Base-by-base conservation (phyloP, 2,329 filamentous ascomycete genomes). In the Fusarium tanahbumbuense region DNA sequence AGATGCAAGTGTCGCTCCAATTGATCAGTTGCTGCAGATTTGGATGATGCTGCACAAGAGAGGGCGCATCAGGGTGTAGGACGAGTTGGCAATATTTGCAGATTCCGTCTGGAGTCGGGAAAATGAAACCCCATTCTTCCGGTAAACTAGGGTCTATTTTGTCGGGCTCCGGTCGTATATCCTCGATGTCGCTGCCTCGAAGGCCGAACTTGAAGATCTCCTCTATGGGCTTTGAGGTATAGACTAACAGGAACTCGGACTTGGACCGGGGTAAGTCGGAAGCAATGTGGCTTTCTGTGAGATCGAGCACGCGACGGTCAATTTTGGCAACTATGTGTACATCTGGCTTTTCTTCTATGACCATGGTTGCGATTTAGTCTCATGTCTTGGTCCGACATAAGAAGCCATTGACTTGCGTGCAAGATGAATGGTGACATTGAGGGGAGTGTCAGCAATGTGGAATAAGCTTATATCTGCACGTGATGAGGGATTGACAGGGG, bases 81-180 rank as follows among this genome's bases (percentile, higher is more conserved):
- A 64, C 44, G 1, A 64, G 49, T 9, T 63, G 58, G 0, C 60
- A 63, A 12, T 56, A 56, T 47, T 64, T 64, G 30, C 60, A 63
- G 6, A 63, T 20, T 1, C 58, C 60, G 2, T 49, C 60, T 7
- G 37, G 10, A 6, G 44, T 64, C 3, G 49, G 12, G 4, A 20
- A 40, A 6, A 20, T 63, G 4, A 63, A 64, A 2, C 58, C 58
- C 49, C 60, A 56, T 1, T 45, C 48, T 8, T 63, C 58, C 3
- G 60, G 60, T 9, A 1, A 20, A 1, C 8, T 25, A 0, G 60
- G 9, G 1, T 32, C 23, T 0, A 27, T 15, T 2, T n/a, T 7
- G 1, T 44, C 28, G 0, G 60, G 58, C 0, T 20, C 20, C 1
- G 60, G 44, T 5, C 60, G 42, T 2, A 63, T 25, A 11, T 64